A percentile compares a stretch with the other conserved stretches of the same genome.
Evolutionary conservation across 1,139 yeast species (phyloP).

Genomic region (Blastobotrys arbuscula): DNA sequence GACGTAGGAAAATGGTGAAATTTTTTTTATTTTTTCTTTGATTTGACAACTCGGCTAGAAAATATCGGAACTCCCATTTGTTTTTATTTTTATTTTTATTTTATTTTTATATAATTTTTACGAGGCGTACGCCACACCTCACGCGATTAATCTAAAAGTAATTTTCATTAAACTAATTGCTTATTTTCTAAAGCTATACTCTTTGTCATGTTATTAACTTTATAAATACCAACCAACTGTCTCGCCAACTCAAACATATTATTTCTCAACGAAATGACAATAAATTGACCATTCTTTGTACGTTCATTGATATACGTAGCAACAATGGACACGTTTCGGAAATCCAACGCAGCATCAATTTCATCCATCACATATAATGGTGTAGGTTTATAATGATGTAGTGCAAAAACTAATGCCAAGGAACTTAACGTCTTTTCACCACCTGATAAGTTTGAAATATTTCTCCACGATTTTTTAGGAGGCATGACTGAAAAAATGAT

Average conservation of each 20-base stretch:
- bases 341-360: constrained; percentile 97
- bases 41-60: too few species aligned
- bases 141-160: too few species aligned
- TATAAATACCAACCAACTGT: constrained; percentile 91
- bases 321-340: constrained; percentile 92
- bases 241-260: constrained; percentile 97
- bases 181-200: constrained; percentile 72
- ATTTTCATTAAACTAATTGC: constrained; percentile 26
- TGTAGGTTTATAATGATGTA: constrained; percentile 94
- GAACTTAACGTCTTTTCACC: constrained; percentile 97
- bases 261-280: constrained; percentile 90
- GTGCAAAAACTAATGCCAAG: constrained; percentile 90
- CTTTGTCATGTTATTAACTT: constrained; percentile 83
- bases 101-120: too few species aligned
- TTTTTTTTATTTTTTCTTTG: too few species aligned
- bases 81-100: too few species aligned
- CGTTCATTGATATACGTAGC: constrained; percentile 95
- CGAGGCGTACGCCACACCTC: too few species aligned
- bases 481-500: constrained; percentile 98
- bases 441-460: constrained; percentile 90
- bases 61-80: too few species aligned
- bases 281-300: constrained; percentile 93
- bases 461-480: constrained; percentile 96
- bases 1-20: too few species aligned
- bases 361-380: constrained; percentile 99